Evolutionary conservation across 768 basidiomycete genomes (phyloP).

Genomic region (Royoungia palumana): DNA sequence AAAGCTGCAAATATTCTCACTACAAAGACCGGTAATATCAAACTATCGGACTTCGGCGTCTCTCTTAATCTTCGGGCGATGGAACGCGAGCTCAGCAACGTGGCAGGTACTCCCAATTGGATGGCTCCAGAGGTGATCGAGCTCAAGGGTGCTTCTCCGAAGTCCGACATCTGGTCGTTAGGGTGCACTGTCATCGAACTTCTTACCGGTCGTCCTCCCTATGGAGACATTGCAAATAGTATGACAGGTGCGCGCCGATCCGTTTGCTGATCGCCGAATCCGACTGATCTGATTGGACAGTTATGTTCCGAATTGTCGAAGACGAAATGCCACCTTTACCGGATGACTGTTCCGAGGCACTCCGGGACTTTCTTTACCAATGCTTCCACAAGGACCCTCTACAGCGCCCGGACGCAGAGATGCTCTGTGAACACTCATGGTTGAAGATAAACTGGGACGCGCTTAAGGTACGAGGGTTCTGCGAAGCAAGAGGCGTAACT

Average conservation of each 20-base stretch:
- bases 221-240: conserved; percentile 82
- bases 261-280: background rate
- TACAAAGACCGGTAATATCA: conserved; percentile 96
- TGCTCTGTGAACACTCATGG: conserved; percentile 90
- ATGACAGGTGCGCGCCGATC: conserved; percentile 70
- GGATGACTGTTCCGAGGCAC: conserved; percentile 66
- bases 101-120: conserved; percentile 97
- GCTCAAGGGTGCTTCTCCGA: conserved; percentile 88
- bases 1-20: conserved; percentile 99
- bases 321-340: conserved; percentile 88
- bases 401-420: conserved; percentile 78
- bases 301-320: conserved; percentile 98
- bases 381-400: conserved; percentile 91
- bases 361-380: conserved; percentile 75
- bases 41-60: conserved; percentile 96
- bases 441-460: conserved; percentile 74
- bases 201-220: conserved; percentile 88
- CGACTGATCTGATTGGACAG: conserved; percentile 37
- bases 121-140: conserved; percentile 99
- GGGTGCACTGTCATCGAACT: conserved; percentile 95
- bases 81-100: conserved; percentile 79
- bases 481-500: background rate
- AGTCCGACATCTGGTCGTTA: conserved; percentile 94
- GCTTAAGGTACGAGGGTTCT: conserved; percentile 56
- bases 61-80: conserved; percentile 93